Evolutionary conservation across 176 grass and related monocot species (phyloP).

Genomic region (Miscanthus lutarioriparius): DNA sequence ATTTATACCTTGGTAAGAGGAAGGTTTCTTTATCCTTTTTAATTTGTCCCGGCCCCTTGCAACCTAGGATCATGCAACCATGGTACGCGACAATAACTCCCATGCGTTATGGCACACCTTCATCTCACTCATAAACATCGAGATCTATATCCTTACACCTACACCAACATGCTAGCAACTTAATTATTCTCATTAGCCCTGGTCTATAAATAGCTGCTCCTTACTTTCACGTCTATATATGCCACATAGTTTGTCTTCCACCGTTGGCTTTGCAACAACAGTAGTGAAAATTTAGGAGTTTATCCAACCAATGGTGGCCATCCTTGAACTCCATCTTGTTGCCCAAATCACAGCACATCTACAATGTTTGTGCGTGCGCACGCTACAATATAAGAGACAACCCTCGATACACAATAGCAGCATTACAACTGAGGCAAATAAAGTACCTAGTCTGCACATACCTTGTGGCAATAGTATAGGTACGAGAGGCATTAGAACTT

Average conservation of each 20-base stretch:
- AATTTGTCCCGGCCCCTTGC: too few relatives aligned
- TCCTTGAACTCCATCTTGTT: neutral
- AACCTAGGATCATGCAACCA: too few relatives aligned
- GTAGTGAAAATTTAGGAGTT: neutral
- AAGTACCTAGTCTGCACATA: neutral
- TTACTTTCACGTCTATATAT: too few relatives aligned
- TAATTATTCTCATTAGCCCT: neutral
- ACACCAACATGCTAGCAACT: neutral
- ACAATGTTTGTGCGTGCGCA: too few relatives aligned
- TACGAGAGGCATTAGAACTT: neutral
- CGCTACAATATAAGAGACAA: too few relatives aligned
- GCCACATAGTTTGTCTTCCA: neutral
- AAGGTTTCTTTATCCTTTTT: too few relatives aligned
- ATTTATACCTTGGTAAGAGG: too few relatives aligned
- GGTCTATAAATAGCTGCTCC: neutral
- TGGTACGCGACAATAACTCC: neutral
- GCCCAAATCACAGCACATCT: too few relatives aligned
- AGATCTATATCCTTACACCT: neutral
- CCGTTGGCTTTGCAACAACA: neutral
- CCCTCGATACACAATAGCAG: too few relatives aligned
- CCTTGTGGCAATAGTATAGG: neutral
- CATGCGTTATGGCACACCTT: neutral
- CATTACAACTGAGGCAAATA: too few relatives aligned
- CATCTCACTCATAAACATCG: neutral
- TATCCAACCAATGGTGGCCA: neutral